These are phyloP conservation scores for Alternaria hordeiaustralica DNA, from an alignment of 2,329 filamentous ascomycete genomes.

Conservation along the genomic window DNA sequence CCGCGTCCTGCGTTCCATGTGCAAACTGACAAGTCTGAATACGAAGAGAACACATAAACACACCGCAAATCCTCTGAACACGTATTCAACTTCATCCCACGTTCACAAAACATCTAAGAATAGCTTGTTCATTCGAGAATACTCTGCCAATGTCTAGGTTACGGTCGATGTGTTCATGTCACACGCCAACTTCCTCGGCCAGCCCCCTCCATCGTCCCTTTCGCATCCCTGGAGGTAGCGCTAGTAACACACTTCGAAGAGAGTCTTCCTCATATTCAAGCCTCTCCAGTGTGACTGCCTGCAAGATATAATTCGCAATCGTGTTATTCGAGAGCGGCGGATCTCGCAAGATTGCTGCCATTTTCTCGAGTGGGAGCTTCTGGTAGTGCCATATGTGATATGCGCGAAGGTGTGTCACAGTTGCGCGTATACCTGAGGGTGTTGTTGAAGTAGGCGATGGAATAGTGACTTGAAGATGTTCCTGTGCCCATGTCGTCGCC, in stretches of 20 bases:
- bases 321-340: conserved; percentile 39
- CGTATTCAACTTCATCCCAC: background rate
- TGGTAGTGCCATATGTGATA: conserved; percentile 46
- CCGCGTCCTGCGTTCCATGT: background rate
- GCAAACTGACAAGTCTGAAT: background rate
- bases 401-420: conserved; percentile 38
- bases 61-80: background rate
- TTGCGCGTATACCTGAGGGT: conserved; percentile 38
- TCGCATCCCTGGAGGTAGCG: conserved; percentile 30
- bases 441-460: conserved; percentile 24
- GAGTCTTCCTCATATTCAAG: conserved; percentile 33
- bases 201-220: conserved; percentile 34
- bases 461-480: conserved; percentile 37
- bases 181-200: conserved; percentile 28
- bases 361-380: conserved; percentile 25
- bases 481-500: conserved; percentile 40
- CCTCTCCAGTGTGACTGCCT: conserved; percentile 37
- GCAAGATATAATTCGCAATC: conserved; percentile 38
- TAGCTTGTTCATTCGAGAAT: background rate
- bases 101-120: background rate
- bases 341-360: conserved; percentile 34
- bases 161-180: background rate
- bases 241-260: conserved; percentile 28
- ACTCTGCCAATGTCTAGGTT: background rate
- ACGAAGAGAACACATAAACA: background rate